A percentile compares a stretch with the other conserved stretches of the same genome.
These are phyloP conservation scores for Raffaelea albimanens DNA, from an alignment of 2,329 filamentous ascomycete genomes.

Conservation along the genomic window DNA sequence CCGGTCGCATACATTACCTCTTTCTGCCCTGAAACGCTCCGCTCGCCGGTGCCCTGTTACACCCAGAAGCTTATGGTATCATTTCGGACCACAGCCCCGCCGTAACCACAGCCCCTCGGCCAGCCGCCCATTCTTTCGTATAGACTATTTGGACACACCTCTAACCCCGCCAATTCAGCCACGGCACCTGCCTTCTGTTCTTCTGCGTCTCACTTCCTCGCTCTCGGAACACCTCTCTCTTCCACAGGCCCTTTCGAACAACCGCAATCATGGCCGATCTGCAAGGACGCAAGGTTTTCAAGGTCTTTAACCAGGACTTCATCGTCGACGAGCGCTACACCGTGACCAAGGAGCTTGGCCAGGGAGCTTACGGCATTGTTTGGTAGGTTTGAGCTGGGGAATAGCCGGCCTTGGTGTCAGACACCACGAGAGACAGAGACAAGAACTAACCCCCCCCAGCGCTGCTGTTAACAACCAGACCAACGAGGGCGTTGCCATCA, in stretches of 20 bases:
- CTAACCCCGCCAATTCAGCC: background rate
- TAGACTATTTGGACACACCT: background rate
- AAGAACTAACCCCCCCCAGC: conserved; percentile 35
- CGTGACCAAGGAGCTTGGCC: conserved; percentile 95
- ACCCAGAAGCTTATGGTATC: too few species aligned
- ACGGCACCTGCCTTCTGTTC: background rate
- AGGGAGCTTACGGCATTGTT: conserved; percentile 97
- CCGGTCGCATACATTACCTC: too few species aligned
- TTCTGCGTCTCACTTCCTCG: background rate
- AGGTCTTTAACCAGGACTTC: conserved; percentile 99
- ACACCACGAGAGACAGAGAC: background rate
- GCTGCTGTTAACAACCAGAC: conserved; percentile 88
- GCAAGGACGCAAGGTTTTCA: conserved; percentile 74
- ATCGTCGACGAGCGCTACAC: conserved; percentile 97
- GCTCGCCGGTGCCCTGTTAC: too few species aligned
- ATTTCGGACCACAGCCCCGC: background rate
- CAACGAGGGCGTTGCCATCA: conserved; percentile 91
- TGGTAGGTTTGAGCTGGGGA: too few species aligned
- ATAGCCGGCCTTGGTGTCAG: too few species aligned
- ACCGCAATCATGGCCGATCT: conserved; percentile 23
- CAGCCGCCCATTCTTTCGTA: background rate
- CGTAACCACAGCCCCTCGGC: background rate
- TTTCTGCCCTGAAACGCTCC: too few species aligned
- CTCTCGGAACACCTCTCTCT: background rate
- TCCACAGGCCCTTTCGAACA: background rate